These are phyloP conservation scores for Phytophthora melonis DNA, from an alignment of 352 stramenopile species.

Conservation along the genomic window DNA sequence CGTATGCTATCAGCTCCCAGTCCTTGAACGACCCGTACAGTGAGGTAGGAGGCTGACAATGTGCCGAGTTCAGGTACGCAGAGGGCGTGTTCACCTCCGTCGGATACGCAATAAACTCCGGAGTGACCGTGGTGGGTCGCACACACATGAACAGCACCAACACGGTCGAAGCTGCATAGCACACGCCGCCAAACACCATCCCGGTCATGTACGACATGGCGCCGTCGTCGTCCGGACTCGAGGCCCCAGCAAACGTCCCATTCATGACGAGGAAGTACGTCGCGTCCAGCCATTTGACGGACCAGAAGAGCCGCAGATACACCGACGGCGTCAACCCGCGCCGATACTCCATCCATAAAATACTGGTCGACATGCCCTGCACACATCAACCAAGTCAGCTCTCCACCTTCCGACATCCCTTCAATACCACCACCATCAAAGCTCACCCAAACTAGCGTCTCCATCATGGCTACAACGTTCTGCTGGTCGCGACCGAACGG, in stretches of 20 bases:
- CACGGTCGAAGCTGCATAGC: constrained; percentile 52
- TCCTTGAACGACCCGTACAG: constrained; percentile 72
- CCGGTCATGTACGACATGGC: constrained; percentile 13
- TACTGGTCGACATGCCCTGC: constrained; percentile 52
- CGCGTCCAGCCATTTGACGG: constrained; percentile 61
- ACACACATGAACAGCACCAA: constrained; percentile 66
- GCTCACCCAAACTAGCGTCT: constrained; percentile 70
- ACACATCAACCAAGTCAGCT: neutral
- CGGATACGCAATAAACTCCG: constrained; percentile 58
- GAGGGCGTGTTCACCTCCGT: constrained; percentile 62
- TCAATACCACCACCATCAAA: neutral
- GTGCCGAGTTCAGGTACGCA: constrained; percentile 62
- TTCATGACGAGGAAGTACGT: constrained; percentile 59
- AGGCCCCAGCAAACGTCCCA: constrained; percentile 26
- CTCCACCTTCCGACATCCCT: neutral
- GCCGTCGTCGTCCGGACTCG: neutral
- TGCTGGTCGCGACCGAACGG: constrained; percentile 37
- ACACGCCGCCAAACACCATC: constrained; percentile 42
- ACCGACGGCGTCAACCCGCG: constrained; percentile 63
- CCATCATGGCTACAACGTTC: constrained; percentile 58
- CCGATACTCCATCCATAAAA: constrained; percentile 86
- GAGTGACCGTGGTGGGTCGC: constrained; percentile 55
- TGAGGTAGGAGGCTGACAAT: constrained; percentile 47
- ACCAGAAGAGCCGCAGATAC: constrained; percentile 70
- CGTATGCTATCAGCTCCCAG: constrained; percentile 37